Conservation (phyloP, 1,139 yeast genomes). For the Nakaseomyces bracarensis region DNA sequence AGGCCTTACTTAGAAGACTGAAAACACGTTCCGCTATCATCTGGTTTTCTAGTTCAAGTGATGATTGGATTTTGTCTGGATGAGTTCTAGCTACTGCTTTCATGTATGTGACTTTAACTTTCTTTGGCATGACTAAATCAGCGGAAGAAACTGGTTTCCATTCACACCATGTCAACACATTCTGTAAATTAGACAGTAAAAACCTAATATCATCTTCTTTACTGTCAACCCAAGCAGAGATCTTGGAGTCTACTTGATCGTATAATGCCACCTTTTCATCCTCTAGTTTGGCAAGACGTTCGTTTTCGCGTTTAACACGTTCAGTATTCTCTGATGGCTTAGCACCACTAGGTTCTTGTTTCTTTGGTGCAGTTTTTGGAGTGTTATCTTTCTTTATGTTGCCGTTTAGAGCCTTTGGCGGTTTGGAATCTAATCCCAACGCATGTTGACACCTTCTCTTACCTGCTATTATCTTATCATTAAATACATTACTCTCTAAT, state of each 20-base stretch:
- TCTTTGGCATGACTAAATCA: conserved; percentile 83
- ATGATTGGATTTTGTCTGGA: conserved; percentile 70
- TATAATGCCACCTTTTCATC: conserved; percentile 48
- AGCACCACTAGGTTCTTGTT: conserved; percentile 3
- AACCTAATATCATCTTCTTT: conserved; percentile 75
- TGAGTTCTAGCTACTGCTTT: conserved; percentile 91
- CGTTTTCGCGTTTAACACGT: conserved; percentile 31
- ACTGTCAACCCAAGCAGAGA: conserved; percentile 61
- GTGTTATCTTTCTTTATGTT: neutral
- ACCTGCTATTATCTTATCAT: conserved; percentile 65
- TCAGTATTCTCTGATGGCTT: conserved; percentile 14
- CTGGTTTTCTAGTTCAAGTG: conserved; percentile 55
- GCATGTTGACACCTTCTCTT: conserved; percentile 62
- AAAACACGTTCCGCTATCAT: conserved; percentile 86
- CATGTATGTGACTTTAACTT: conserved; percentile 80
- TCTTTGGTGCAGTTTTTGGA: conserved; percentile 20
- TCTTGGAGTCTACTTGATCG: conserved; percentile 48
- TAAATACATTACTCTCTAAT: conserved; percentile 59
- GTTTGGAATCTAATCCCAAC: conserved; percentile 1
- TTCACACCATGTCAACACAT: conserved; percentile 53
- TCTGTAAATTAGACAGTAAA: conserved; percentile 56
- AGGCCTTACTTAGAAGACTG: conserved; percentile 72
- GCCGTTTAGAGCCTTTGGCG: conserved; percentile 9
- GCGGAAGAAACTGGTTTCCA: conserved; percentile 61
- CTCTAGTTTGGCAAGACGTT: conserved; percentile 44